These are phyloP conservation scores for Tolypocladium ophioglossoides DNA, from an alignment of 2,329 filamentous ascomycete genomes.

Conservation along the genomic window DNA sequence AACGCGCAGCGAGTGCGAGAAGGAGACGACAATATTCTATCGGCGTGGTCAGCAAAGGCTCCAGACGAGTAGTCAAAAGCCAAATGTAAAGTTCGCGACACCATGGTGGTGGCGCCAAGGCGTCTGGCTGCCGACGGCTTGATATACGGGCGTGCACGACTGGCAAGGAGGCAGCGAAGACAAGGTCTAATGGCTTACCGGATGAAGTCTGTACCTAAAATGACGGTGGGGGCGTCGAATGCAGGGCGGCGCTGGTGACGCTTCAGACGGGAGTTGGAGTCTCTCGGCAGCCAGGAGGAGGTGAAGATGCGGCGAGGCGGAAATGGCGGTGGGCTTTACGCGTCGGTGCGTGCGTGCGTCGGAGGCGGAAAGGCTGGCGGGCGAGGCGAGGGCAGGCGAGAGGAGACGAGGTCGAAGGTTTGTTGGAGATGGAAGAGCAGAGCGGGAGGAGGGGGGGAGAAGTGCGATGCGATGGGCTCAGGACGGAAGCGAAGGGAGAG, in stretches of 20 bases:
- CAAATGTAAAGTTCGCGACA: no score
- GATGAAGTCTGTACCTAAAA: background rate
- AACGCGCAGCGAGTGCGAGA: conserved; percentile 1
- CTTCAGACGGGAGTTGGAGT: background rate
- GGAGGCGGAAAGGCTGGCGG: background rate
- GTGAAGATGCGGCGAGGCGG: background rate
- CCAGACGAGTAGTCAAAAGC: background rate
- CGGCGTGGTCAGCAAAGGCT: background rate
- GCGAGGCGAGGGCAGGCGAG: background rate
- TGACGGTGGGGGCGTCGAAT: conserved; percentile 3
- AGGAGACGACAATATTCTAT: background rate
- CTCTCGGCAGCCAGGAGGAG: background rate
- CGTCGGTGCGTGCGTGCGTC: background rate
- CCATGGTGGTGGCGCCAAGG: background rate
- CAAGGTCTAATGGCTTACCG: conserved; percentile 1
- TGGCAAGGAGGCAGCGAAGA: background rate
- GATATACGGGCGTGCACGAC: background rate
- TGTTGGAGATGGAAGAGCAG: conserved; percentile 1
- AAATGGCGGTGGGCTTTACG: background rate
- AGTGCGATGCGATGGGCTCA: background rate
- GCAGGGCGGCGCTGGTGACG: conserved; percentile 2
- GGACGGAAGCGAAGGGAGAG: conserved; percentile 4
- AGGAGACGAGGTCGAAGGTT: background rate
- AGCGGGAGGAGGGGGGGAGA: conserved; percentile 6
- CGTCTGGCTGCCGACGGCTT: background rate